These are phyloP conservation scores for Flueggea neowawraea DNA, from an alignment of 441 rosid genomes.

Conservation along the genomic window DNA sequence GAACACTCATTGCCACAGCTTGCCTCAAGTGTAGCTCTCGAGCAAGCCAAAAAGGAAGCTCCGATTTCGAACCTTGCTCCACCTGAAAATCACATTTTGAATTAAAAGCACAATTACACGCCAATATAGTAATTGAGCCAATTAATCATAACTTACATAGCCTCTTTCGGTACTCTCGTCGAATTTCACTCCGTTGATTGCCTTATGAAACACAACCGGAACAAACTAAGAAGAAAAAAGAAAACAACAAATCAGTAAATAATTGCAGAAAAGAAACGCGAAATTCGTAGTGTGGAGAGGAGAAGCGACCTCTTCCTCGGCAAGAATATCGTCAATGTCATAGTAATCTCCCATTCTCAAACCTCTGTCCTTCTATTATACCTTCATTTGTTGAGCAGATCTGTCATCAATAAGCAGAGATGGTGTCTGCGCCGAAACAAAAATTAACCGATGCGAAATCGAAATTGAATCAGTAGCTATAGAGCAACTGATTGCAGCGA, in stretches of 20 bases:
- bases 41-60: conserved; percentile 93
- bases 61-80: conserved; percentile 77
- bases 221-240: conserved; percentile 37
- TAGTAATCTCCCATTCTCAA: conserved; percentile 47
- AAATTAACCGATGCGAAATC: no score
- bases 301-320: conserved; percentile 62
- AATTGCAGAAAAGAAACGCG: neutral
- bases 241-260: neutral
- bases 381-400: no score
- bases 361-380: neutral
- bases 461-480: no score
- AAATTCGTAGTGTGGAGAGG: neutral
- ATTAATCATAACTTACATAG: conserved; percentile 32
- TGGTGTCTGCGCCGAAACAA: no score
- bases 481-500: no score
- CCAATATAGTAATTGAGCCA: neutral
- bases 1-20: conserved; percentile 57
- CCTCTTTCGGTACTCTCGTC: conserved; percentile 78
- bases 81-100: conserved; percentile 33
- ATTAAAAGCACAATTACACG: neutral
- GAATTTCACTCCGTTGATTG: conserved; percentile 71
- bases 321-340: conserved; percentile 58
- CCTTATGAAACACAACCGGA: conserved; percentile 66
- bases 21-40: conserved; percentile 67
- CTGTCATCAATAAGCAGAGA: no score